These are phyloP conservation scores for Acanthamoeba castellanii DNA, from an alignment of 208 protist genomes.

Conservation along the genomic window DNA sequence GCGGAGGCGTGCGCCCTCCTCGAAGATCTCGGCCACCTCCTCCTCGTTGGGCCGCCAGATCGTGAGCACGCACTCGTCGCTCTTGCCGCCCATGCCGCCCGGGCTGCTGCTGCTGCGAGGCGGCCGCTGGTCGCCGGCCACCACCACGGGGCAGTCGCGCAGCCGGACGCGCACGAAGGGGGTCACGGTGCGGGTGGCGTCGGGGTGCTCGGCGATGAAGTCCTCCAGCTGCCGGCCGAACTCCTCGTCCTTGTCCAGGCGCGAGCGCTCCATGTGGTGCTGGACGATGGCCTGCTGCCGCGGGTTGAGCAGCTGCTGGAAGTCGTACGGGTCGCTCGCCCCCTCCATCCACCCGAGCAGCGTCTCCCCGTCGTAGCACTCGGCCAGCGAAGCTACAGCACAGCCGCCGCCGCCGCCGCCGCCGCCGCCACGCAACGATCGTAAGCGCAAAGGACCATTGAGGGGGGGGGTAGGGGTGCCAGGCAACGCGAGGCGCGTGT, in stretches of 20 bases:
- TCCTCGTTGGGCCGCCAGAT: conserved; percentile 51
- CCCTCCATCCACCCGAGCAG: neutral
- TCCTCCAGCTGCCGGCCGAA: neutral
- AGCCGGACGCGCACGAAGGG: neutral
- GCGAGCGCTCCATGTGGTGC: conserved; percentile 20
- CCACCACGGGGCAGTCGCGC: neutral
- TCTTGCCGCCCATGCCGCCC: neutral
- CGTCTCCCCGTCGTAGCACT: conserved; percentile 25
- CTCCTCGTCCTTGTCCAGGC: conserved; percentile 2
- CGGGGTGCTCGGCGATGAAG: conserved; percentile 25
- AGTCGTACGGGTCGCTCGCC: neutral
- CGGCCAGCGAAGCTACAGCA: neutral
- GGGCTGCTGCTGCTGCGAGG: neutral
- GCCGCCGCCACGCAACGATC: too few relatives aligned
- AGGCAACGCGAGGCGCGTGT: too few relatives aligned
- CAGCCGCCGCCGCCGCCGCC: too few relatives aligned
- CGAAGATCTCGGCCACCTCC: conserved; percentile 30
- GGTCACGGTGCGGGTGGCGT: neutral
- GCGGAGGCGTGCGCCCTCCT: conserved; percentile 1
- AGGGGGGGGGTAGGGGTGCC: too few relatives aligned
- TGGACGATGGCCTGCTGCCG: conserved; percentile 6
- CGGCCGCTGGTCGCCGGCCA: neutral
- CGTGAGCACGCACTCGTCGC: conserved; percentile 23
- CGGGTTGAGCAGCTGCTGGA: conserved; percentile 21
- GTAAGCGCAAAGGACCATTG: too few relatives aligned